Conservation (phyloP, 108 stramenopile genomes). For the Cyclotella baltica region DNA sequence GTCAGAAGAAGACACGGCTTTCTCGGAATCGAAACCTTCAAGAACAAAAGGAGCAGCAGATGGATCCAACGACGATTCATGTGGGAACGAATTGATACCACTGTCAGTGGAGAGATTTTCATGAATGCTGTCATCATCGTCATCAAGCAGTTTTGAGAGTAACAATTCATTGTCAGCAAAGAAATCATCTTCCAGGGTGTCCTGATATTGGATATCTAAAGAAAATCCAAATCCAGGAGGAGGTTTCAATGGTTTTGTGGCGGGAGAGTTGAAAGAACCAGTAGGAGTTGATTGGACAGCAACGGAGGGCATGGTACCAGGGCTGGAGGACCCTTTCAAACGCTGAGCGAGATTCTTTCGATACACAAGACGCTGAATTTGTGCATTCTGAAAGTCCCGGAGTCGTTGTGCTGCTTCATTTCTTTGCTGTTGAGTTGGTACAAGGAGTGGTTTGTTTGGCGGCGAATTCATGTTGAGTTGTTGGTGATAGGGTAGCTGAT, state of each 20-base stretch:
- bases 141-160: constrained; percentile 54
- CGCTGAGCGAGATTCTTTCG: constrained; percentile 43
- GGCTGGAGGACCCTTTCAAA: not conserved
- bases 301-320: not conserved
- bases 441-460: constrained; percentile 22
- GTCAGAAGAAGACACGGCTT: not conserved
- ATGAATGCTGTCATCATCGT: constrained; percentile 46
- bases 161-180: constrained; percentile 43
- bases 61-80: constrained; percentile 48
- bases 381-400: constrained; percentile 55
- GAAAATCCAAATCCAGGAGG: constrained; percentile 45
- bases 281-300: not conserved
- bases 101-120: constrained; percentile 29
- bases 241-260: constrained; percentile 31
- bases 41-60: constrained; percentile 47
- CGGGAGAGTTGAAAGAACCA: not conserved
- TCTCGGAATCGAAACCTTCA: not conserved
- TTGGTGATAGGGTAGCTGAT: not conserved
- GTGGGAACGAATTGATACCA: constrained; percentile 20
- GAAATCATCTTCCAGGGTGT: constrained; percentile 24
- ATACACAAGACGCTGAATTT: constrained; percentile 44
- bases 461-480: not conserved
- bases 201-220: constrained; percentile 14
- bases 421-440: constrained; percentile 54
- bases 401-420: constrained; percentile 50